Conservation (phyloP, 441 rosid species). For the Isatis lusitanica region DNA sequence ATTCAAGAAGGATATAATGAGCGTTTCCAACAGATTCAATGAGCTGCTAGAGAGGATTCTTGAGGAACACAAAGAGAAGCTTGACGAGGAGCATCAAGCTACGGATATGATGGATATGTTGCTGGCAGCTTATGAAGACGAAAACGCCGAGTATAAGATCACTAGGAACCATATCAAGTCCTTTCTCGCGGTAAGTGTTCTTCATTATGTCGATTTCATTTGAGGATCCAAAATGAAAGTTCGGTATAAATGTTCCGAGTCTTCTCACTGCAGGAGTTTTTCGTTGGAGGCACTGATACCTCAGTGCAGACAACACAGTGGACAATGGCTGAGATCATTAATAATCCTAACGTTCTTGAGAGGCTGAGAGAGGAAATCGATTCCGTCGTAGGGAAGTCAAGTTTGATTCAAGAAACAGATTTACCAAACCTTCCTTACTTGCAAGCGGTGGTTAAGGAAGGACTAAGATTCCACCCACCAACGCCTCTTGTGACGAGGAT, state of each 20-base stretch:
- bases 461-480: neutral
- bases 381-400: neutral
- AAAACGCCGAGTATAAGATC: conserved; percentile 34
- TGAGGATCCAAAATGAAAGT: neutral
- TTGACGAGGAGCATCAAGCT: conserved; percentile 4
- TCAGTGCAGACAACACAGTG: neutral
- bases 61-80: conserved; percentile 40
- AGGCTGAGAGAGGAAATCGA: neutral
- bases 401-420: neutral
- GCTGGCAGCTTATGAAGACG: conserved; percentile 22
- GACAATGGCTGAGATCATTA: neutral
- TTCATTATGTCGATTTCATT: neutral
- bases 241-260: neutral
- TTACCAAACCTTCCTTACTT: neutral
- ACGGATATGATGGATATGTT: conserved; percentile 42
- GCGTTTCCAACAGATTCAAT: conserved; percentile 14
- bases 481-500: neutral
- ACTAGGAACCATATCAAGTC: conserved; percentile 33
- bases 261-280: neutral
- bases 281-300: neutral
- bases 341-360: neutral
- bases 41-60: conserved; percentile 42
- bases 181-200: conserved; percentile 37
- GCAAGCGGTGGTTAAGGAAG: neutral
- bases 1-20: conserved; percentile 29